Conservation (phyloP, 805 yeast species). For the Suhomyces faveliae region DNA sequence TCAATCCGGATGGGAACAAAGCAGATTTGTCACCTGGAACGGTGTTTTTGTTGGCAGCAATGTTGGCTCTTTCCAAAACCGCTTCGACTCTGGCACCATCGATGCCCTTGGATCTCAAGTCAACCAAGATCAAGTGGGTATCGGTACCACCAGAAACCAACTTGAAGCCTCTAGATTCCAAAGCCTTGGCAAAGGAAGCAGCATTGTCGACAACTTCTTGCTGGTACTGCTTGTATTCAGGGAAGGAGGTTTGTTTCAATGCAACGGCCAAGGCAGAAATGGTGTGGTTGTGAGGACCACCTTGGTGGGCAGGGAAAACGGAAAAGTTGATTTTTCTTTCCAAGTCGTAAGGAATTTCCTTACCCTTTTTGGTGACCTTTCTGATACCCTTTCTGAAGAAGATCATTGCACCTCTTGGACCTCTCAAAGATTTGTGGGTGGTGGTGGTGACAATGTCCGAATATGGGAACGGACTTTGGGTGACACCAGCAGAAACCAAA, state of each 20-base stretch:
- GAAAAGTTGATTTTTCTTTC: constrained; percentile 96
- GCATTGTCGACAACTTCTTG: constrained; percentile 86
- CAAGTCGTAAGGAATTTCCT: constrained; percentile 85
- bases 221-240: constrained; percentile 91
- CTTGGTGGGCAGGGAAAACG: constrained; percentile 99
- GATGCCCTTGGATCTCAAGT: constrained; percentile 53
- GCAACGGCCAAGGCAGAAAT: constrained; percentile 97
- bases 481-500: constrained; percentile 91
- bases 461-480: constrained; percentile 93
- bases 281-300: constrained; percentile 99
- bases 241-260: constrained; percentile 86
- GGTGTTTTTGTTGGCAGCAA: constrained; percentile 95
- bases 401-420: constrained; percentile 99
- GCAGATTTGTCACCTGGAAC: constrained; percentile 98
- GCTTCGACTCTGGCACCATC: constrained; percentile 39
- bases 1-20: constrained; percentile 92
- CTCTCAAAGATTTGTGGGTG: constrained; percentile 97
- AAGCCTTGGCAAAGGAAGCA: constrained; percentile 71
- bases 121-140: constrained; percentile 92
- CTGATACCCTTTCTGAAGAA: constrained; percentile 96
- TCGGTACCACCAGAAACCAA: constrained; percentile 95
- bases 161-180: constrained; percentile 69
- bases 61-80: constrained; percentile 89
- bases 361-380: constrained; percentile 86
- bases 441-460: constrained; percentile 98